These are phyloP conservation scores for Stylonectria norvegica DNA, from an alignment of 2,329 filamentous ascomycete species.

Conservation along the genomic window DNA sequence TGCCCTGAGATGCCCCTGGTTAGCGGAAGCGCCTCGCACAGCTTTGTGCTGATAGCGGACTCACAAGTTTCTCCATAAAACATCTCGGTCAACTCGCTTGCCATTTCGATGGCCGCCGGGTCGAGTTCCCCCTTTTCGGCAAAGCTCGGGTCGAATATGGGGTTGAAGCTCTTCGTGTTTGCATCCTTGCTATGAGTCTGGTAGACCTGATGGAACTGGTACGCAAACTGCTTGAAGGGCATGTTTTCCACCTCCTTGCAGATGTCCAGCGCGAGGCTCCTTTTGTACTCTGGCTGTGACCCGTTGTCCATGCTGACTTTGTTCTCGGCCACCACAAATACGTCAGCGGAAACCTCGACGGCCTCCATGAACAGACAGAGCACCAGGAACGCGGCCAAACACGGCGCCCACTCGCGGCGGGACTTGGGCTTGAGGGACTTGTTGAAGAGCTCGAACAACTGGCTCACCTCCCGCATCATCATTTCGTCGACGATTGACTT, in stretches of 20 bases:
- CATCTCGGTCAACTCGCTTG: conserved; percentile 42
- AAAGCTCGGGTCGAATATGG: conserved; percentile 45
- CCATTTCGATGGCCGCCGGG: conserved; percentile 43
- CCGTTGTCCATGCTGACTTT: conserved; percentile 44
- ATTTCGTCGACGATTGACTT: conserved; percentile 56
- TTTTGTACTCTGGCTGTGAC: conserved; percentile 36
- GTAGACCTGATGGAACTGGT: conserved; percentile 58
- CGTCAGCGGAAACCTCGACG: conserved; percentile 51
- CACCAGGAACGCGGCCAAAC: conserved; percentile 53
- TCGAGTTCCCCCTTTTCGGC: conserved; percentile 46
- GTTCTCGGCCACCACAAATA: conserved; percentile 49
- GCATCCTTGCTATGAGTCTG: conserved; percentile 53
- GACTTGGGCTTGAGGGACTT: conserved; percentile 53
- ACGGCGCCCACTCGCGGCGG: conserved; percentile 53
- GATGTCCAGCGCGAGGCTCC: conserved; percentile 43
- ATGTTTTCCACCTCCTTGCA: conserved; percentile 54
- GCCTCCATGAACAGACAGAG: conserved; percentile 59
- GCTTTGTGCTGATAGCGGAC: conserved; percentile 22
- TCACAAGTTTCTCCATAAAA: conserved; percentile 45
- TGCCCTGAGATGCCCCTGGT: no score
- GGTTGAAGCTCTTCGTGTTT: conserved; percentile 51
- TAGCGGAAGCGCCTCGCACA: conserved; percentile 12
- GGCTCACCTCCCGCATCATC: conserved; percentile 48
- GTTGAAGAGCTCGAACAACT: conserved; percentile 51
- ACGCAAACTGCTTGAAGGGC: conserved; percentile 58